phyloP scores from a whole-genome alignment of 2,329 filamentous ascomycete genomes.

The Aspergillus aculeatus region DNA sequence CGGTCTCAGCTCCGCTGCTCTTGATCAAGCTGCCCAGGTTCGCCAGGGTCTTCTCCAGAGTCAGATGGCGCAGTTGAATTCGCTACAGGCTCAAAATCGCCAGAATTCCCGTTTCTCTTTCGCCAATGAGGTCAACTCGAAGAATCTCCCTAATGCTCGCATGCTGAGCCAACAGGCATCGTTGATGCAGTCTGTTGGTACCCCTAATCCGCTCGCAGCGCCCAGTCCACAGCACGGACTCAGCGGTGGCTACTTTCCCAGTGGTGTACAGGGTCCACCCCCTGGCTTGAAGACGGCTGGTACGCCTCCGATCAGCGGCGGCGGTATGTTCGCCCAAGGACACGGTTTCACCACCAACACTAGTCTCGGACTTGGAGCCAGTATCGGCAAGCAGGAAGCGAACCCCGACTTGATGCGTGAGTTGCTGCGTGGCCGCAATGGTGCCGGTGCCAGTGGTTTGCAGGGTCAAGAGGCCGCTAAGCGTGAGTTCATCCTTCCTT shows the following conservation, averaged over 20 bases:
- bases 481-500: constrained; percentile 98
- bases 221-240: constrained; percentile 43
- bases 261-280: constrained; percentile 85
- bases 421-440: constrained; percentile 69
- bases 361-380: constrained; percentile 62
- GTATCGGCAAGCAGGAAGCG: constrained; percentile 67
- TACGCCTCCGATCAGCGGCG: constrained; percentile 78
- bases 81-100: constrained; percentile 69
- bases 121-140: constrained; percentile 63
- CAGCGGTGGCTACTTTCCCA: constrained; percentile 72
- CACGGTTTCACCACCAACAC: constrained; percentile 71
- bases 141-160: constrained; percentile 60
- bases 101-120: constrained; percentile 88
- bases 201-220: constrained; percentile 38
- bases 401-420: constrained; percentile 77
- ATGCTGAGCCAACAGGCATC: constrained; percentile 52
- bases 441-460: constrained; percentile 59
- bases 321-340: constrained; percentile 84
- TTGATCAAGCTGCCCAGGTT: constrained; percentile 46
- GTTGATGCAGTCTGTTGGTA: constrained; percentile 36
- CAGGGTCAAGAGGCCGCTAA: constrained; percentile 83
- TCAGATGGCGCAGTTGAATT: constrained; percentile 50
- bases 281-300: constrained; percentile 93
- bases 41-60: constrained; percentile 47
- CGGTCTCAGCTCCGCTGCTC: constrained; percentile 29